These are phyloP conservation scores for Fraxinus baroniana DNA, from an alignment of 305 asterid species.

Conservation along the genomic window DNA sequence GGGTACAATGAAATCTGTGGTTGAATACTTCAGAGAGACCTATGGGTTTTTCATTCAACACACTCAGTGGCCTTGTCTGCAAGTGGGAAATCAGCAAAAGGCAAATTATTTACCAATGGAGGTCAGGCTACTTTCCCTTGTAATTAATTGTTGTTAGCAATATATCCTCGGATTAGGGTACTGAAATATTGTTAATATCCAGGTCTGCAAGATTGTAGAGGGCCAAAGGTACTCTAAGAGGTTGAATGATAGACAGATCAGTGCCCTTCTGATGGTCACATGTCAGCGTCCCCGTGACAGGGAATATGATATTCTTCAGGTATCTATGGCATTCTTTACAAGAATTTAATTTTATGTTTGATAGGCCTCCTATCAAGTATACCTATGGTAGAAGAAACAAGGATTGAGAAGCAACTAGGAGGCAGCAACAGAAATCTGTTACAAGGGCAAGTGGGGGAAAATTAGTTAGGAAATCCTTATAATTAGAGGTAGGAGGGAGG, in stretches of 20 bases:
- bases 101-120: slow-evolving; percentile 95
- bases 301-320: slow-evolving; percentile 76
- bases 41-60: slow-evolving; percentile 75
- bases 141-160: background rate
- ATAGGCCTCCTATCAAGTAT: background rate
- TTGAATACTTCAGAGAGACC: slow-evolving; percentile 74
- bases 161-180: background rate
- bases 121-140: slow-evolving; percentile 39
- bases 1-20: slow-evolving; percentile 80
- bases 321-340: slow-evolving; percentile 14
- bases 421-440: background rate
- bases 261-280: slow-evolving; percentile 80
- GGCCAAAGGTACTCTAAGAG: slow-evolving; percentile 95
- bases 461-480: background rate
- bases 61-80: slow-evolving; percentile 79
- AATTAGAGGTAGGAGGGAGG: background rate
- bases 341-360: background rate
- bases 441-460: background rate
- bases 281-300: slow-evolving; percentile 94
- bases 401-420: background rate
- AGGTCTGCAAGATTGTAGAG: slow-evolving; percentile 93
- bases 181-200: slow-evolving; percentile 8
- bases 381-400: background rate
- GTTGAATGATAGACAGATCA: slow-evolving; percentile 82
- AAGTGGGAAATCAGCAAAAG: slow-evolving; percentile 83